phyloP scores from a whole-genome alignment of 441 rosid genomes.

The Euphorbia schlechtendalii region DNA sequence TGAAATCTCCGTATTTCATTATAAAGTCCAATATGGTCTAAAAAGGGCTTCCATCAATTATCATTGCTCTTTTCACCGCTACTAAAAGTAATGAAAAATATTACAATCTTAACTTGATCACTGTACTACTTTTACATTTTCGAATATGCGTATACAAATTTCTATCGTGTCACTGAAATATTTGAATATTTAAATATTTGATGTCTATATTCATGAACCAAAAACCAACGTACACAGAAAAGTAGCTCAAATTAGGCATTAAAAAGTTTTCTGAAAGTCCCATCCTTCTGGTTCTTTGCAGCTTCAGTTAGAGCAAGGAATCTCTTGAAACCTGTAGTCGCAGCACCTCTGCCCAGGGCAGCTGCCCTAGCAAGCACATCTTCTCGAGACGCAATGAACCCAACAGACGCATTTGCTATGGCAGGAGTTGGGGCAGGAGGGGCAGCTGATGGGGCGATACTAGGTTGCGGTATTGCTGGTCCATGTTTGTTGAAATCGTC shows the following conservation, averaged over 20 bases:
- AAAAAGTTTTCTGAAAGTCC: conserved; percentile 84
- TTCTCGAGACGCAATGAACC: conserved; percentile 81
- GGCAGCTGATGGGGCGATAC: conserved; percentile 29
- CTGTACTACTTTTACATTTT: neutral
- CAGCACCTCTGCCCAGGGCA: conserved; percentile 97
- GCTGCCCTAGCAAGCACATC: conserved; percentile 96
- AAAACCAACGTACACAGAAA: conserved; percentile 1
- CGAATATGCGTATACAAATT: conserved; percentile 1
- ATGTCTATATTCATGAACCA: neutral
- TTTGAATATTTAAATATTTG: neutral
- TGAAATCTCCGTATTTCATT: no score
- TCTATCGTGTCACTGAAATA: neutral
- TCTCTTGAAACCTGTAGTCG: conserved; percentile 96
- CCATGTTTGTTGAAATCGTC: conserved; percentile 95
- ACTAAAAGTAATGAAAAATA: neutral
- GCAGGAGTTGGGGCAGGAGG: conserved; percentile 43
- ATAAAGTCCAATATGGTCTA: no score
- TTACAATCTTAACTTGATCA: neutral
- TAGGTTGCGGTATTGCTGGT: conserved; percentile 57
- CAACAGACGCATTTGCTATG: conserved; percentile 39
- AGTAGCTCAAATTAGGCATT: conserved; percentile 37
- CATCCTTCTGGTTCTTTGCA: conserved; percentile 94
- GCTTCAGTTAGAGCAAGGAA: conserved; percentile 99
- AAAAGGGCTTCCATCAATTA: no score
- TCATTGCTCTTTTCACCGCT: neutral